Conservation (phyloP, 2,329 filamentous ascomycete genomes). For the Byssoonygena ceratinophila region DNA sequence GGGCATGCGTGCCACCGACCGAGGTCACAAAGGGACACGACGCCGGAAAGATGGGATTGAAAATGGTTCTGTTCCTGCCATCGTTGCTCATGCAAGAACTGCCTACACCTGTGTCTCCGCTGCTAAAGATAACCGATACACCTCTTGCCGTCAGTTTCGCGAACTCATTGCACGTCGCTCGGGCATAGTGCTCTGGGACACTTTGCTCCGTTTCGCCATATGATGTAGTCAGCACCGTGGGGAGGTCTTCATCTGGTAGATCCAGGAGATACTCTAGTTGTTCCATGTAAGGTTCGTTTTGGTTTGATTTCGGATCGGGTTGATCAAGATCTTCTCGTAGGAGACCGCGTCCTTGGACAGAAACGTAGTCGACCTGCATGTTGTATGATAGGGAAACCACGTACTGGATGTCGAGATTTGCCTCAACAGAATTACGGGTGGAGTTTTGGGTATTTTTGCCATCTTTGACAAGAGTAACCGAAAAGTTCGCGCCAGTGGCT, state of each 20-base stretch:
- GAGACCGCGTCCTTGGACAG: slow-evolving; percentile 47
- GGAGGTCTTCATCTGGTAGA: slow-evolving; percentile 45
- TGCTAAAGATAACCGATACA: slow-evolving; percentile 53
- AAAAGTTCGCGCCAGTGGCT: slow-evolving; percentile 45
- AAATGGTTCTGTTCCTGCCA: slow-evolving; percentile 42
- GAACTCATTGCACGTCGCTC: slow-evolving; percentile 52
- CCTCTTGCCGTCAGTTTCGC: slow-evolving; percentile 56
- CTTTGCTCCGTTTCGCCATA: slow-evolving; percentile 59
- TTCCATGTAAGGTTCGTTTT: slow-evolving; percentile 57
- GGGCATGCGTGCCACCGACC: slow-evolving; percentile 48
- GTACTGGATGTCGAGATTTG: slow-evolving; percentile 55
- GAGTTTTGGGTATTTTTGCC: slow-evolving; percentile 43
- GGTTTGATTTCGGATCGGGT: slow-evolving; percentile 33
- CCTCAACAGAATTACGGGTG: slow-evolving; percentile 42
- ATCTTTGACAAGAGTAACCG: slow-evolving; percentile 46
- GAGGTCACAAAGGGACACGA: slow-evolving; percentile 54
- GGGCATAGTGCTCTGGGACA: slow-evolving; percentile 49
- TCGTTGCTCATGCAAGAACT: slow-evolving; percentile 46
- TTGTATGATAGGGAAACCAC: slow-evolving; percentile 47
- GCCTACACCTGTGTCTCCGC: slow-evolving; percentile 53
- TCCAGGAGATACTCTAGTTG: slow-evolving; percentile 51
- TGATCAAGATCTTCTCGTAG: slow-evolving; percentile 41
- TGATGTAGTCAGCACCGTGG: slow-evolving; percentile 56
- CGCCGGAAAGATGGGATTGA: slow-evolving; percentile 46
- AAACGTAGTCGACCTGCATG: slow-evolving; percentile 45